A percentile compares a stretch with the other conserved stretches of the same genome.
These are phyloP conservation scores for Galerina marginata DNA, from an alignment of 768 basidiomycete genomes.

Conservation along the genomic window DNA sequence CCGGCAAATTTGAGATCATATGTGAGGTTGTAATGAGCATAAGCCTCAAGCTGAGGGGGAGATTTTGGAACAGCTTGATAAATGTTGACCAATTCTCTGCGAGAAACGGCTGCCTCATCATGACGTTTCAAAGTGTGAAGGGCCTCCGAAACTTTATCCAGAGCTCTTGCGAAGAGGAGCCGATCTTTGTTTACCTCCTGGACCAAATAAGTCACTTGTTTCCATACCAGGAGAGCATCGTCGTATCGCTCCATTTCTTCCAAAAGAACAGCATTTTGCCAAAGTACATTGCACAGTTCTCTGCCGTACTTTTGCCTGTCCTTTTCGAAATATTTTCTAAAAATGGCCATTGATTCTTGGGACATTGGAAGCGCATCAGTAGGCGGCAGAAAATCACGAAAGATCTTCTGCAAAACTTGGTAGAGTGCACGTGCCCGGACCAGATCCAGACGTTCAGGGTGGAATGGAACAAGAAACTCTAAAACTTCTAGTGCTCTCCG, in stretches of 20 bases:
- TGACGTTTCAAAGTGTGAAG: neutral
- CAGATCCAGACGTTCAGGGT: too few relatives aligned
- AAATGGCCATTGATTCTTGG: too few relatives aligned
- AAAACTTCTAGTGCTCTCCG: too few relatives aligned
- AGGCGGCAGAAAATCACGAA: too few relatives aligned
- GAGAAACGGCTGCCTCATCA: neutral
- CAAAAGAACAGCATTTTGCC: neutral
- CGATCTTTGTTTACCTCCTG: neutral
- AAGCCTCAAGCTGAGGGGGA: neutral
- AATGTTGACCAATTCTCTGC: neutral
- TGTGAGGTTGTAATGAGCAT: conserved; percentile 10
- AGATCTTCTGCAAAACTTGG: too few relatives aligned
- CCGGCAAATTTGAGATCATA: conserved; percentile 7
- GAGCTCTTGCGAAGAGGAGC: conserved; percentile 1
- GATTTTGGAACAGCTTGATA: conserved; percentile 2
- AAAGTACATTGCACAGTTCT: conserved; percentile 7
- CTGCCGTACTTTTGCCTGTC: neutral
- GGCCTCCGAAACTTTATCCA: neutral
- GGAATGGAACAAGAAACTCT: too few relatives aligned
- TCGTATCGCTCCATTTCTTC: neutral
- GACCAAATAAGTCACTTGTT: neutral
- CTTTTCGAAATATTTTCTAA: too few relatives aligned
- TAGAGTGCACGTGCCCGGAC: too few relatives aligned
- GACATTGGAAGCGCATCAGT: too few relatives aligned
- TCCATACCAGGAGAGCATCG: conserved; percentile 1